Conservation (phyloP, 495 filamentous ascomycete genomes). For the Penicillium samsonianum region DNA sequence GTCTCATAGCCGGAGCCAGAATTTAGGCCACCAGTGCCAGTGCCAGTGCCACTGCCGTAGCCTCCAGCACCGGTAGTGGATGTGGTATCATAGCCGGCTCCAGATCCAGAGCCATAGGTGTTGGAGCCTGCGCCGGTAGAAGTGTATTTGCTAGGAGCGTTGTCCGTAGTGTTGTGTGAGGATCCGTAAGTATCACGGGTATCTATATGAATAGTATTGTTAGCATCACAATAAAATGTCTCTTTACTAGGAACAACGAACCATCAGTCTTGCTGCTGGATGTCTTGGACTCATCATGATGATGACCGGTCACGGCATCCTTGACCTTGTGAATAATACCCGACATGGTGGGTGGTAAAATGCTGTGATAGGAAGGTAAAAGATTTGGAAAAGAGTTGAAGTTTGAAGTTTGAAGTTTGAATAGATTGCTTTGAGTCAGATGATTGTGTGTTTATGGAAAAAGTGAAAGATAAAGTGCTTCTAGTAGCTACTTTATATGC, state of each 20-base stretch:
- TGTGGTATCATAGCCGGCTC: not conserved
- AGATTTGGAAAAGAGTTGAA: not conserved
- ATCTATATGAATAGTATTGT: constrained; percentile 53
- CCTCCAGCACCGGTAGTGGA: not conserved
- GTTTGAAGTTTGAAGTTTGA: not conserved
- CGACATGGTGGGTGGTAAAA: constrained; percentile 56
- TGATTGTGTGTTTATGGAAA: not conserved
- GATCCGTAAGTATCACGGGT: constrained; percentile 19
- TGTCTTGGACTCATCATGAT: constrained; percentile 37
- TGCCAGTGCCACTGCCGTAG: not conserved
- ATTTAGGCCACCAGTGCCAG: not conserved
- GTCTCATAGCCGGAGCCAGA: not conserved
- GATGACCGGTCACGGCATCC: constrained; percentile 56
- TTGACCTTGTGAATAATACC: constrained; percentile 72
- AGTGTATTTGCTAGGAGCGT: constrained; percentile 18
- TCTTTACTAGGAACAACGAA: constrained; percentile 3
- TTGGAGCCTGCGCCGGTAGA: constrained; percentile 12
- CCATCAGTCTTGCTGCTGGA: constrained; percentile 18
- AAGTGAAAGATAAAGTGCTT: not conserved
- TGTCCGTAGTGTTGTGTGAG: constrained; percentile 1
- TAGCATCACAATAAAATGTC: constrained; percentile 14
- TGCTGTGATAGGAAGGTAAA: constrained; percentile 4
- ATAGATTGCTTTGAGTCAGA: not conserved
- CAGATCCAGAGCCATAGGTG: not conserved
- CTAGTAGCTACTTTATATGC: not conserved